A percentile compares a stretch with the other conserved stretches of the same genome.
Evolutionary conservation across 805 yeast species (phyloP).

Genomic region (Isabelozyma pseudorhagii): DNA sequence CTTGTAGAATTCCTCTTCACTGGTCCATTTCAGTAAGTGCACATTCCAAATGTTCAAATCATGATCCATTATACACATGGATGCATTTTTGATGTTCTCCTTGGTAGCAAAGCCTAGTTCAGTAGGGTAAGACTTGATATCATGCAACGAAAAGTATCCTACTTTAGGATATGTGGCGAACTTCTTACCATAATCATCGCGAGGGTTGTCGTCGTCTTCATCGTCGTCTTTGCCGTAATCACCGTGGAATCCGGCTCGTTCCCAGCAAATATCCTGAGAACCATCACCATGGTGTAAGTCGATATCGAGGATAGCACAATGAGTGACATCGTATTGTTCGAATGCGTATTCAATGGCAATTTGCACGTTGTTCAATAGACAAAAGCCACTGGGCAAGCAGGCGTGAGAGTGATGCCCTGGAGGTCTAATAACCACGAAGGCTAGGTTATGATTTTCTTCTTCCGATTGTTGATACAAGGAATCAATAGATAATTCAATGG

Average conservation of each 20-base stretch:
- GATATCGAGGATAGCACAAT: constrained; percentile 77
- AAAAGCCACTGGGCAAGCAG: constrained; percentile 81
- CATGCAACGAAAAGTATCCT: constrained; percentile 82
- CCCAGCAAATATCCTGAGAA: constrained; percentile 83
- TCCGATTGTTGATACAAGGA: constrained; percentile 18
- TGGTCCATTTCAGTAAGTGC: constrained; percentile 64
- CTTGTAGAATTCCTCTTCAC: constrained; percentile 61
- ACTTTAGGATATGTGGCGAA: constrained; percentile 54
- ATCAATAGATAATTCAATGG: constrained; percentile 71
- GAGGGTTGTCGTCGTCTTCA: constrained; percentile 28
- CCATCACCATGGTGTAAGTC: constrained; percentile 92
- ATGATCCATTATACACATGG: constrained; percentile 75
- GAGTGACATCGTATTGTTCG: constrained; percentile 60
- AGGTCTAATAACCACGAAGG: constrained; percentile 71
- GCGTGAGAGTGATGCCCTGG: constrained; percentile 90
- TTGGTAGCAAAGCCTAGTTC: constrained; percentile 74
- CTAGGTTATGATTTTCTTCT: constrained; percentile 30
- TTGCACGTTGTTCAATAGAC: constrained; percentile 77
- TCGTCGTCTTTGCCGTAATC: constrained; percentile 47
- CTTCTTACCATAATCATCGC: constrained; percentile 49
- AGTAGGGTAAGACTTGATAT: constrained; percentile 82
- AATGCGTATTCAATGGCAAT: constrained; percentile 77
- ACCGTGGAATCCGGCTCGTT: constrained; percentile 58
- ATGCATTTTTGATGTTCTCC: constrained; percentile 69
- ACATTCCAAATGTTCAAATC: constrained; percentile 81